These are phyloP conservation scores for Lepiota venenata DNA, from an alignment of 768 basidiomycete species.

Conservation along the genomic window DNA sequence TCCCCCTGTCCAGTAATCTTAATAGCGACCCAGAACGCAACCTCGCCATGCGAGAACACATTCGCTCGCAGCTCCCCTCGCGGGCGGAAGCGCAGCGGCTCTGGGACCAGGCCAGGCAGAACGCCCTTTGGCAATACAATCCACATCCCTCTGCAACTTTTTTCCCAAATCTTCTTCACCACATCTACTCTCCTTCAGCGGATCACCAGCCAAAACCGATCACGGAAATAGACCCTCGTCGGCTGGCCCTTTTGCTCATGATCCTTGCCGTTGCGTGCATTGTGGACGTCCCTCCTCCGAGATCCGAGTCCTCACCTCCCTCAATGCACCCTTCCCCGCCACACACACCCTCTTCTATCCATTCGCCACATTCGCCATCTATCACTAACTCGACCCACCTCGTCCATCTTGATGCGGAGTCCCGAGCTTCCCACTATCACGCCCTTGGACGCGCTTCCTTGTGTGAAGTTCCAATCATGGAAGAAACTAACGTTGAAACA, in stretches of 20 bases:
- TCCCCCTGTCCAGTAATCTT: conserved; percentile 37
- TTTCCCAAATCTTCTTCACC: conserved; percentile 61
- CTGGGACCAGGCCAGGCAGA: conserved; percentile 58
- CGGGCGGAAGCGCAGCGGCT: conserved; percentile 56
- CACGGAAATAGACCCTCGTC: conserved; percentile 53
- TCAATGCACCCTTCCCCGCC: conserved; percentile 1
- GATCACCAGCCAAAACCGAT: conserved; percentile 17
- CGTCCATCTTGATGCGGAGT: conserved; percentile 53
- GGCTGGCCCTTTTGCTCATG: conserved; percentile 64
- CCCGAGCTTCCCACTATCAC: conserved; percentile 37
- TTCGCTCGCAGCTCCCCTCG: conserved; percentile 52
- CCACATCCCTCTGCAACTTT: conserved; percentile 63
- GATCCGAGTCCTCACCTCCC: conserved; percentile 26
- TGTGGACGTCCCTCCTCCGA: conserved; percentile 45
- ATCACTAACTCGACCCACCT: conserved; percentile 1
- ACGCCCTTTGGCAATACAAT: conserved; percentile 73
- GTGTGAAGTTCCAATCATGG: conserved; percentile 63
- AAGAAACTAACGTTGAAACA: conserved; percentile 64
- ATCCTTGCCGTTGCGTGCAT: conserved; percentile 67
- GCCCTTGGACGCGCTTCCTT: conserved; percentile 55
- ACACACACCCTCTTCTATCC: neutral
- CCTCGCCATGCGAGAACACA: conserved; percentile 50
- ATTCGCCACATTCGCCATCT: neutral
- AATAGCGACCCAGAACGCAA: conserved; percentile 42
- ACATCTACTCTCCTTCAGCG: conserved; percentile 52